Percentiles rank a stretch among this genome's conserved stretches.
Evolutionary conservation across 306 rosid genomes (phyloP).

Genomic region (Rosa multiflora): DNA sequence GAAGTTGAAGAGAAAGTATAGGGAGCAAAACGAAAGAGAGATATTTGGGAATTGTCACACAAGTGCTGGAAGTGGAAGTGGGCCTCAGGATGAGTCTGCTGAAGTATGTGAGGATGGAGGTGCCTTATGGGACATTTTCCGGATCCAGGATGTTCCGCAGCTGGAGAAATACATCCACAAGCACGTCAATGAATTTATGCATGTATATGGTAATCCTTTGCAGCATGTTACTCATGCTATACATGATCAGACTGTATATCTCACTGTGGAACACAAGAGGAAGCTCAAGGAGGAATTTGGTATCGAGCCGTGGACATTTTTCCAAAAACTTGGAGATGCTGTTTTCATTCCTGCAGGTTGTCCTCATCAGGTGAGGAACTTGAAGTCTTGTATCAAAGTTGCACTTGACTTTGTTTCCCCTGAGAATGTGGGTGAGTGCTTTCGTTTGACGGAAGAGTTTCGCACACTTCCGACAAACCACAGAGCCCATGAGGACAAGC

Average conservation of each 20-base stretch:
- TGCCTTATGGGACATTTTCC: slow-evolving; percentile 88
- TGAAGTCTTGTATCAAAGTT: slow-evolving; percentile 80
- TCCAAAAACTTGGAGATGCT: slow-evolving; percentile 52
- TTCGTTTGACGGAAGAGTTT: slow-evolving; percentile 71
- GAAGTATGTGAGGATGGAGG: slow-evolving; percentile 37
- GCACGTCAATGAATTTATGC: slow-evolving; percentile 79
- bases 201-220: slow-evolving; percentile 50
- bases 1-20: too few relatives aligned
- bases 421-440: slow-evolving; percentile 71
- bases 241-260: slow-evolving; percentile 71
- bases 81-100: background rate
- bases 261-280: slow-evolving; percentile 62
- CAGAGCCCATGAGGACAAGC: slow-evolving; percentile 62
- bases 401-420: slow-evolving; percentile 86
- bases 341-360: slow-evolving; percentile 58
- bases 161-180: slow-evolving; percentile 66
- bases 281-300: slow-evolving; percentile 74
- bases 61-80: too few relatives aligned
- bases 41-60: too few relatives aligned
- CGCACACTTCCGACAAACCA: slow-evolving; percentile 72
- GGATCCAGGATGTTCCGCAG: slow-evolving; percentile 74
- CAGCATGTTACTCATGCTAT: slow-evolving; percentile 67
- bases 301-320: slow-evolving; percentile 53
- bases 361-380: slow-evolving; percentile 53
- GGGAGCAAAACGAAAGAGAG: too few relatives aligned